These are phyloP conservation scores for Phytophthora parvispora DNA, from an alignment of 352 stramenopile genomes.

Conservation along the genomic window DNA sequence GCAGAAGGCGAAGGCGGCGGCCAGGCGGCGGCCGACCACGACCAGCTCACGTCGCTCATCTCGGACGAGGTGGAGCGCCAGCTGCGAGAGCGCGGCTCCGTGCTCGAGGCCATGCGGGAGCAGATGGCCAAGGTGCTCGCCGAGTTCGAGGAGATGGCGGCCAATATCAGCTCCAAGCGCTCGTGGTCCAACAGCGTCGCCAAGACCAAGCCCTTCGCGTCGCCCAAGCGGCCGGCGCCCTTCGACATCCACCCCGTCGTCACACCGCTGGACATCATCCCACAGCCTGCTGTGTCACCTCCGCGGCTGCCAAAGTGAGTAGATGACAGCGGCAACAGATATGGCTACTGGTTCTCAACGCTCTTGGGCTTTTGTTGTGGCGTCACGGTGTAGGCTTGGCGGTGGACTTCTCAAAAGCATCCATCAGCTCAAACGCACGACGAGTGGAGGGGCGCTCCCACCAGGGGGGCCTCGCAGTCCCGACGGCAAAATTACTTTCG, in stretches of 20 bases:
- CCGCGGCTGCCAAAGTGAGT: conserved; percentile 63
- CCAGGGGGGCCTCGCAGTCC: conserved; percentile 47
- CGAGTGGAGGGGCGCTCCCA: conserved; percentile 27
- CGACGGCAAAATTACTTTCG: conserved; percentile 74
- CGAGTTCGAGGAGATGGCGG: conserved; percentile 77
- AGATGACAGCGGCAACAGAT: neutral
- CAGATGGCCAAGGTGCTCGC: conserved; percentile 77
- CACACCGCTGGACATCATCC: conserved; percentile 39
- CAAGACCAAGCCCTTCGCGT: conserved; percentile 39
- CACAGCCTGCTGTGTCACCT: conserved; percentile 23
- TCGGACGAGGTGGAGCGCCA: conserved; percentile 71
- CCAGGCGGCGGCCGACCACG: conserved; percentile 36
- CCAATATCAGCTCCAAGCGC: conserved; percentile 61
- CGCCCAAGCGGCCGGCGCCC: conserved; percentile 14
- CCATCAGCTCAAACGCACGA: conserved; percentile 56
- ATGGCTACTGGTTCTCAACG: neutral
- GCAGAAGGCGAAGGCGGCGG: conserved; percentile 31
- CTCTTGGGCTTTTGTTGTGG: neutral
- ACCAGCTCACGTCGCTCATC: conserved; percentile 70
- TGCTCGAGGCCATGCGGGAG: conserved; percentile 68
- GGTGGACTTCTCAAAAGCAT: conserved; percentile 43
- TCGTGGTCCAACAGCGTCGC: conserved; percentile 76
- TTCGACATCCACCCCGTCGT: conserved; percentile 42
- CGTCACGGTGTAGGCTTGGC: conserved; percentile 14
- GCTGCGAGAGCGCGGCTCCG: conserved; percentile 56